These are phyloP conservation scores for Talaromyces sp. DNA, from an alignment of 2,329 filamentous ascomycete species.

Conservation along the genomic window DNA sequence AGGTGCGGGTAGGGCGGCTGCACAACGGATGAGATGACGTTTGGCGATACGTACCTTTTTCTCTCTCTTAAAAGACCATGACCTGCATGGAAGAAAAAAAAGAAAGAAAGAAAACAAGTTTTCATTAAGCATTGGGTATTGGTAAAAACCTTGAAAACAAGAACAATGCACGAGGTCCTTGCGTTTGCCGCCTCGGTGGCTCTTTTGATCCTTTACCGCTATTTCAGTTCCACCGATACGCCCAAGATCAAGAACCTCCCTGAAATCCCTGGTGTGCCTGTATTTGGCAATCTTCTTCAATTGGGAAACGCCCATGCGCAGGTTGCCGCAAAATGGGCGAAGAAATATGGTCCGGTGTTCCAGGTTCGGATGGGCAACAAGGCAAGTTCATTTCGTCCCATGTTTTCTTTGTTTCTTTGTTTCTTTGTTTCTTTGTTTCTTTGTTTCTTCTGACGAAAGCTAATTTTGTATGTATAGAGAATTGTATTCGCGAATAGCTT, in stretches of 20 bases:
- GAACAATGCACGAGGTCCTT: slow-evolving; percentile 1
- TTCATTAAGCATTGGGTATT: neutral
- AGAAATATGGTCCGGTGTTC: slow-evolving; percentile 60
- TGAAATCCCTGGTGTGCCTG: slow-evolving; percentile 56
- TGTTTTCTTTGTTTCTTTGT: slow-evolving; percentile 33
- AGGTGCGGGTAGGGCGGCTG: neutral
- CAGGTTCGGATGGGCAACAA: slow-evolving; percentile 62
- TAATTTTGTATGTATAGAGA: slow-evolving; percentile 37
- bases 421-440: slow-evolving; percentile 25
- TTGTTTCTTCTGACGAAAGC: slow-evolving; percentile 11
- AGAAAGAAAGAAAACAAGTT: neutral
- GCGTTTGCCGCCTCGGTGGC: slow-evolving; percentile 2
- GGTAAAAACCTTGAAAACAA: neutral
- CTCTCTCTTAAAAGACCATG: neutral
- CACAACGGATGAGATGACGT: neutral
- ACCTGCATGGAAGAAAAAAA: neutral
- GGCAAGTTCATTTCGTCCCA: slow-evolving; percentile 19
- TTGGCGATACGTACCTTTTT: neutral
- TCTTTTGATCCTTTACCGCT: slow-evolving; percentile 36
- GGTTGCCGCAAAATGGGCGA: slow-evolving; percentile 52
- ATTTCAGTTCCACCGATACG: slow-evolving; percentile 48
- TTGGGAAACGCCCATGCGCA: slow-evolving; percentile 55
- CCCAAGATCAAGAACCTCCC: slow-evolving; percentile 59
- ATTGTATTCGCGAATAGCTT: slow-evolving; percentile 77
- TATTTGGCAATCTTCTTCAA: slow-evolving; percentile 61